phyloP scores from a whole-genome alignment of 75 land plant genomes.

The Adiantum capillusveneris region DNA sequence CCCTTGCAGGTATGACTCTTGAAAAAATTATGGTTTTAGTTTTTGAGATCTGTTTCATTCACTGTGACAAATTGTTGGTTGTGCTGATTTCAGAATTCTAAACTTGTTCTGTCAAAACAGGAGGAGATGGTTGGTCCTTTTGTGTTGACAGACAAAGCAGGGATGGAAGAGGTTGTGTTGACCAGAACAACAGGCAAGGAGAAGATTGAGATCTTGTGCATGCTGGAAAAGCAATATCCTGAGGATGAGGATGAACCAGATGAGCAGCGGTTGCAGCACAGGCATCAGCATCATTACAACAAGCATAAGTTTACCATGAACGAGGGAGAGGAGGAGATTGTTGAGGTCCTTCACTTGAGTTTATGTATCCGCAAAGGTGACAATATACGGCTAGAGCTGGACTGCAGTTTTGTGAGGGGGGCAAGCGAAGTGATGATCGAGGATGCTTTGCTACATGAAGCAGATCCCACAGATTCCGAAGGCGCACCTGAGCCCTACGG shows the following conservation, averaged over 20 bases:
- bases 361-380: slow-evolving; percentile 19
- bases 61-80: too few species aligned
- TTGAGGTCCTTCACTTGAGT: slow-evolving; percentile 13
- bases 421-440: not conserved
- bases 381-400: slow-evolving; percentile 20
- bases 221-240: slow-evolving; percentile 15
- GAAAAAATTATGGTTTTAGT: too few species aligned
- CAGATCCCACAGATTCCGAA: not conserved
- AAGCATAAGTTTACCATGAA: slow-evolving; percentile 17
- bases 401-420: slow-evolving; percentile 8
- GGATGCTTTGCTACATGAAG: not conserved
- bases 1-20: too few species aligned
- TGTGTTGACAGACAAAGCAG: slow-evolving; percentile 18
- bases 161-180: slow-evolving; percentile 21
- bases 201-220: slow-evolving; percentile 19
- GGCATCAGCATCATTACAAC: slow-evolving; percentile 5
- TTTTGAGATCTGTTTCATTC: too few species aligned
- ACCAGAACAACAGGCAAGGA: slow-evolving; percentile 22
- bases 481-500: slow-evolving; percentile 6
- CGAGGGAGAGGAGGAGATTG: slow-evolving; percentile 10
- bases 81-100: too few species aligned
- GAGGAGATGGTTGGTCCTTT: slow-evolving; percentile 15
- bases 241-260: slow-evolving; percentile 6
- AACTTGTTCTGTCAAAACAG: too few species aligned
- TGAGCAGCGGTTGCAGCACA: slow-evolving; percentile 2